These are phyloP conservation scores for Leccinum incarnatum DNA, from an alignment of 768 basidiomycete genomes.

Conservation along the genomic window DNA sequence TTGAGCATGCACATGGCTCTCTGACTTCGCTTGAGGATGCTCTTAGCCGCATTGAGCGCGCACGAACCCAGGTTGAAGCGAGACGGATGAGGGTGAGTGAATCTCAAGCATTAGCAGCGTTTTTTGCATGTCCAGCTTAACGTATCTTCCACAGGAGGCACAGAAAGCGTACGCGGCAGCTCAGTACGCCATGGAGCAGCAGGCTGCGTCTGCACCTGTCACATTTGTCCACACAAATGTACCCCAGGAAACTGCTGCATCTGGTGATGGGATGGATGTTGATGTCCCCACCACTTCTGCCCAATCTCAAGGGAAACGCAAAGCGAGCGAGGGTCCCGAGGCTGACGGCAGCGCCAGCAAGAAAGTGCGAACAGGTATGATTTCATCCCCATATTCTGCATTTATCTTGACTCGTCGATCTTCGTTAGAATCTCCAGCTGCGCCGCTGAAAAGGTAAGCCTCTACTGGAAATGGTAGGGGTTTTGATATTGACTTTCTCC, in stretches of 20 bases:
- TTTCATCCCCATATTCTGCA: neutral
- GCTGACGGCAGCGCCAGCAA: slow-evolving; percentile 50
- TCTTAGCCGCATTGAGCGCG: slow-evolving; percentile 62
- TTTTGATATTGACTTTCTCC: neutral
- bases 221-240: slow-evolving; percentile 15
- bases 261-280: slow-evolving; percentile 39
- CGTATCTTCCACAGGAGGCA: slow-evolving; percentile 47
- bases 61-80: slow-evolving; percentile 58
- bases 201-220: slow-evolving; percentile 35
- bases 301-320: slow-evolving; percentile 55
- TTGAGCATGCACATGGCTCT: slow-evolving; percentile 81
- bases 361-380: slow-evolving; percentile 59
- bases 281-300: slow-evolving; percentile 33
- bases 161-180: slow-evolving; percentile 55
- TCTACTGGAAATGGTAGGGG: neutral
- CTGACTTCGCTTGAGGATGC: slow-evolving; percentile 62
- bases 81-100: slow-evolving; percentile 58
- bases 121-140: neutral
- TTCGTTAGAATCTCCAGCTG: slow-evolving; percentile 42
- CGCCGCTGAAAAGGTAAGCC: slow-evolving; percentile 57
- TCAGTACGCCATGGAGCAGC: slow-evolving; percentile 43
- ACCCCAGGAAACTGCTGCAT: slow-evolving; percentile 1
- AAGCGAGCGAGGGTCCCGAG: slow-evolving; percentile 50
- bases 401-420: neutral
- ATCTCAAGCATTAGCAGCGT: neutral